Conservation (phyloP, 1,284 basidiomycete genomes). For the Cystobasidiaceae sp. region DNA sequence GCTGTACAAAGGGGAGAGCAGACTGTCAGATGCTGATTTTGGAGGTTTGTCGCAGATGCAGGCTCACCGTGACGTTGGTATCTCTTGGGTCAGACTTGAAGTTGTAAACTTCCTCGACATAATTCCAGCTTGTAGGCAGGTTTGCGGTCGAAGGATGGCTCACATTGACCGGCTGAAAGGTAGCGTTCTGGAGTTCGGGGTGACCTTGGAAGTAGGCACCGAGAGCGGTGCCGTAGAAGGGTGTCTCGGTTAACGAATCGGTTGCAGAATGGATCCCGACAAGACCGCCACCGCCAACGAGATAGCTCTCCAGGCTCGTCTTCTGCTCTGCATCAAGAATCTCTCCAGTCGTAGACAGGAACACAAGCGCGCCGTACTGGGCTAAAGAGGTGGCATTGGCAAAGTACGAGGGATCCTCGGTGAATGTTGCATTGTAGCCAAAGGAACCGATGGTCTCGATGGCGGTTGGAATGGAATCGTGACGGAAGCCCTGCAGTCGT, state of each 20-base stretch:
- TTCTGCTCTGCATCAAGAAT: slow-evolving; percentile 11
- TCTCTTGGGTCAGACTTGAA: slow-evolving; percentile 12
- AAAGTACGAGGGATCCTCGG: slow-evolving; percentile 9
- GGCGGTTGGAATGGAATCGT: slow-evolving; percentile 21
- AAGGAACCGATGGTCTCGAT: neutral
- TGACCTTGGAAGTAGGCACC: slow-evolving; percentile 24
- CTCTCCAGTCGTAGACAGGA: slow-evolving; percentile 13
- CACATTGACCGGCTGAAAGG: neutral
- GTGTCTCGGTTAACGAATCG: neutral
- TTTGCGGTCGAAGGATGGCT: slow-evolving; percentile 2
- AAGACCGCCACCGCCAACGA: slow-evolving; percentile 13
- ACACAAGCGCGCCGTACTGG: neutral
- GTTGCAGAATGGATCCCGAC: slow-evolving; percentile 23
- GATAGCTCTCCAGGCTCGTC: neutral
- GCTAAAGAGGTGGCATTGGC: neutral
- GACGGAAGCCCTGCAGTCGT: neutral
- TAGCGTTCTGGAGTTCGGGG: slow-evolving; percentile 16
- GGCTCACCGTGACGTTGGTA: slow-evolving; percentile 15
- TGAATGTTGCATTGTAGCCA: slow-evolving; percentile 6
- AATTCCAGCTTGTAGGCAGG: neutral
- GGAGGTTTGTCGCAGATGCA: too few relatives aligned
- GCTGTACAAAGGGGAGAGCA: neutral
- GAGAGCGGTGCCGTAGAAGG: slow-evolving; percentile 11
- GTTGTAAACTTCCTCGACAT: slow-evolving; percentile 23
- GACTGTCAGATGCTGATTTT: neutral